Evolutionary conservation across 1,139 yeast genomes (phyloP), one percentile per base, ranked within the genome.

Genomic region (Suhomyces guaymorum): DNA sequence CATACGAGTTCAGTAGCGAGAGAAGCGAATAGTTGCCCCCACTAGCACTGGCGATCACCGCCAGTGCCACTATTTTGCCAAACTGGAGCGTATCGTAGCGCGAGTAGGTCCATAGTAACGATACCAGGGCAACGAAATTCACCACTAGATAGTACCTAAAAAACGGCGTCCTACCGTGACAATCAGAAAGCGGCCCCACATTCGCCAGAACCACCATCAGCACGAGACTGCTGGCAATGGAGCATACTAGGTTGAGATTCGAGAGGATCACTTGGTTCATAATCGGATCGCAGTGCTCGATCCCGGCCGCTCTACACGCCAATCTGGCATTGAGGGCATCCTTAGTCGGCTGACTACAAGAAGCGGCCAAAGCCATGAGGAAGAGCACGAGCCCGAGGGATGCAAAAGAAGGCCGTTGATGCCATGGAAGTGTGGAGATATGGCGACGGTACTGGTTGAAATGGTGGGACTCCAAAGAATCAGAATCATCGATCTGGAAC

Each of bases 111-210:
- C 35, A 33, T 11, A 32, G 33, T 12, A 31, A 12, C 9, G 29
- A 24, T 20, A 18, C 22, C 30, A 24, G 38, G 4, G 28, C 35
- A 9, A 12, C 10, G 10, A 21, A 28, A 16, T 29, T 24, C 24
- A 29, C 33, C 15, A 31, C 7, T 5, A 34, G 23, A 30, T 24
- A 36, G 22, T 33, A 29, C 15, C 21, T 12, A 11, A 42, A 26
- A 21, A 42, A 36, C 11, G 38, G 36, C n/a, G 33, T 28, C 13
- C 47, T 23, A 5, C 47, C 47, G n/a, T 34, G 34, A 3, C 21
- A 15, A 18, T 43, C 45, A 4, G 47, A 39, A 6, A 39, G 29
- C 9, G 38, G 40, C 5, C 43, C 47, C 4, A 37, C 35, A 10
- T 33, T 37, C 11, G 42, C 38, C 37, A 36, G 42, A 4, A 37